Base-by-base conservation (phyloP, 306 rosid species). In the Cicer pinnatifidum region DNA sequence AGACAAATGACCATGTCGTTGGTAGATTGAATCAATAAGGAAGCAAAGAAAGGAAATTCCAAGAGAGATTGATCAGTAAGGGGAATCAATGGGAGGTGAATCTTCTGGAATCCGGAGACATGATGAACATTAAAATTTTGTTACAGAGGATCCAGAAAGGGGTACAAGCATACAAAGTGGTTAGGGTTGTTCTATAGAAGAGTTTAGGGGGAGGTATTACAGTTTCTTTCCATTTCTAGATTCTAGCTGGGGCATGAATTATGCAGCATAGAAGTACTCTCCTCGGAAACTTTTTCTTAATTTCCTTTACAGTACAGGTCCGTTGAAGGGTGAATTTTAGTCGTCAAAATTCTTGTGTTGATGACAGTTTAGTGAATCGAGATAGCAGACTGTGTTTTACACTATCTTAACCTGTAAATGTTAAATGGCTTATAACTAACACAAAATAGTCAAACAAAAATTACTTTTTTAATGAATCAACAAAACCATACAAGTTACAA, bases 201-300 rank as follows among this genome's bases (percentile, higher is more conserved):
- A 43, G 73, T 76, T 33, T 43, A 23, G 54, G 23, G 46, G 48
- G 12, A 65, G 51, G 47, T 67, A 75, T 44, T 15, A 44, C 44
- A 16, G 56, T 67, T 67, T 66, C 75, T 45, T 54, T 7, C 60
- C 56, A 35, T 56, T 67, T 76, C 44, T 75, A 64, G 35, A 11
- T 19, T 67, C 33, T 54, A 10, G 11, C 67, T 11, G 59, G 45
- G 15, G 59, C n/a, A 43, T 56, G 80, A 66, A 44, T 6, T 43
- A 66, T 10, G 56, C 15, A 53, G 1, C 48, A 15, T 9, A 17
- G 28, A 17, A 56, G 44, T 56, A 11, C 50, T 75, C 56, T 66
- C 67, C 74, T 2, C 16, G 73, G 38, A 23, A 38, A 37, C 51
- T 37, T 73, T 20, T 20, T 48, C 60, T 35, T 57, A n/a, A 43